Evolutionary conservation across 441 rosid genomes (phyloP), one percentile per base, ranked within the genome.

Genomic region (Eruca vesicaria): DNA sequence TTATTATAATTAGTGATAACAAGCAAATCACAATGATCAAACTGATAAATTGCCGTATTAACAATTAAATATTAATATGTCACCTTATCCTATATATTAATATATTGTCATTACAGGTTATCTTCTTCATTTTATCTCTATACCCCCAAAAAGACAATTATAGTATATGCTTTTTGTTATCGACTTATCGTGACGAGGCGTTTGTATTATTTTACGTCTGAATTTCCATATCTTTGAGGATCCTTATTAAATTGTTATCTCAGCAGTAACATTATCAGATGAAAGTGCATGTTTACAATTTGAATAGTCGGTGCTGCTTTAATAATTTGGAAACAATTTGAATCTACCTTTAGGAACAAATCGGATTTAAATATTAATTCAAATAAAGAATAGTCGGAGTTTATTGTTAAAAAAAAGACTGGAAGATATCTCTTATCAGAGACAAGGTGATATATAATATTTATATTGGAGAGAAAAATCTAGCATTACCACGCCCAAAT

Each of bases 131-230:
- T 29, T 29, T 29, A 29, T 29, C 32, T 3, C 32, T 29, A 29
- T 5, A 29, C 32, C 7, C 32, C 32, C 32, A 29, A 29, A 29
- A 29, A 29, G 32, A 29, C 32, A 29, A 29, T 29, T 29, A 29
- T 29, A 23, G 32, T 5, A 29, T 69, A 57, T 59, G 55, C 72
- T 71, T 65, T 77, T 48, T 71, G 76, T 66, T 71, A 71, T 35
- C 68, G 33, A 56, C 70, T 69, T 76, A 69, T 69, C 79, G 48
- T 63, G 60, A 69, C 61, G 76, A 77, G 76, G 43, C 23, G 58
- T 26, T 56, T 16, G 61, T 64, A 8, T 4, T 61, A 26, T 50
- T 31, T 56, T 9, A 9, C 55, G 16, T 53, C 35, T 19, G 55
- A 33, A 16, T 59, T 63, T 31, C 36, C 28, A 23, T 58, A 65